Conservation (phyloP, 129 eudicot genomes). For the Pulicaria dysenterica region DNA sequence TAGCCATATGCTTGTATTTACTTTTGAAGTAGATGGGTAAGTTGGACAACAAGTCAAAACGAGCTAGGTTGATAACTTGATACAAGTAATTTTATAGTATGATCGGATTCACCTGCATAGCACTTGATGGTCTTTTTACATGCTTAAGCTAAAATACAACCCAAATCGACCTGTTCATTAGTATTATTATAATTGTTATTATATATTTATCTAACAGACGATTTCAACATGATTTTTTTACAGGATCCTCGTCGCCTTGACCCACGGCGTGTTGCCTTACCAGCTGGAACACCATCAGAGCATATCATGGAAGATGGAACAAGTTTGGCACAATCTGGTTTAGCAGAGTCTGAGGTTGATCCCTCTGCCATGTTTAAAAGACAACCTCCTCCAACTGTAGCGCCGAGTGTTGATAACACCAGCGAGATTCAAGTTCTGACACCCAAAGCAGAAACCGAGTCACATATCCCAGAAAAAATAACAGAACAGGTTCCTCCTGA, state of each 20-base stretch:
- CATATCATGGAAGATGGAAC: conserved; percentile 53
- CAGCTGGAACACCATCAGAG: conserved; percentile 54
- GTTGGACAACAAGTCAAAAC: background rate
- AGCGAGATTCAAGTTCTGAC: conserved; percentile 25
- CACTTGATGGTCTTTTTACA: too few relatives aligned
- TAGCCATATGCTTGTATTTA: conserved; percentile 13
- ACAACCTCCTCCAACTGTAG: conserved; percentile 35
- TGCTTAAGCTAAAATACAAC: background rate
- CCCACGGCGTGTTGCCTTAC: conserved; percentile 63
- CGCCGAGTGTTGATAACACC: conserved; percentile 35
- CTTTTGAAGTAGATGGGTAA: background rate
- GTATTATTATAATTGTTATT: background rate
- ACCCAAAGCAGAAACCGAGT: conserved; percentile 47
- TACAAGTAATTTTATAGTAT: too few relatives aligned
- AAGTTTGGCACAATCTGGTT: conserved; percentile 32
- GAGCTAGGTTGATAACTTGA: background rate
- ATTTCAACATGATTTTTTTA: conserved; percentile 1
- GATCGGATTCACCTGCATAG: too few relatives aligned
- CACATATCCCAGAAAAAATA: conserved; percentile 23
- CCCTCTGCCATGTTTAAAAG: conserved; percentile 31
- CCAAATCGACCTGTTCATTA: background rate
- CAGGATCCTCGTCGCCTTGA: conserved; percentile 99
- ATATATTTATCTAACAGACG: background rate
- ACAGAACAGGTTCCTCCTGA: conserved; percentile 44
- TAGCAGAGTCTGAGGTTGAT: conserved; percentile 46